Base-by-base conservation (phyloP, 2,329 filamentous ascomycete genomes). In the Fusarium sp. region DNA sequence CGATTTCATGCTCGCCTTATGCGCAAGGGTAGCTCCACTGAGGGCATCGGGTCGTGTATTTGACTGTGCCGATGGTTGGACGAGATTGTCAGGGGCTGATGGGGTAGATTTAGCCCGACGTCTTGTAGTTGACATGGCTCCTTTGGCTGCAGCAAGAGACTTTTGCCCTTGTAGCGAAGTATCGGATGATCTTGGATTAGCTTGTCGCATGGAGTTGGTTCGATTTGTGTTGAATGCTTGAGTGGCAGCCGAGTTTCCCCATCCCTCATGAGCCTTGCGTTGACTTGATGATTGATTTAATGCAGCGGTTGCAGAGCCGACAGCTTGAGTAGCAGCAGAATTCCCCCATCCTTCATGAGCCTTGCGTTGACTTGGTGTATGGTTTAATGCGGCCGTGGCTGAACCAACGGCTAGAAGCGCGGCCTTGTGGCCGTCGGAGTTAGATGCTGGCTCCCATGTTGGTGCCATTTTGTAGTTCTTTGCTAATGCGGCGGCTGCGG, bases 61-160 rank as follows among this genome's bases (percentile, higher is more conserved):
- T 12, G 72, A 58, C 25, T 63, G 58, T 4, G 49, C 16, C 4
- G 70, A 61, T 78, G 69, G 67, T 24, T 65, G 45, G 24, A 65
- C 58, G 27, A 34, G 49, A 8, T 56, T 49, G 9, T 67, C 62
- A 52, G 69, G 78, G 9, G 80, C 74, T 18, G 83, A 82, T 16
- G 90, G 89, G 13, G 86, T 87, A 1, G 92, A 94, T 24, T 85
- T 87, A 9, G 92, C 86, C 66, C 92, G 86, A 63, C 86, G 86
- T 62, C 90, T 86, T 48, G 80, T 82, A 29, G 82, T 84, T 29
- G 88, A 84, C 82, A 94, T 90, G n/a, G 93, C 93, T 29, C 90
- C 92, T 52, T 91, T 91, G 15, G 94, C 94, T 44, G 94, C 94
- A 38, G 88, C 82, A 48, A 95, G 83, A 2, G 94, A 94, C 63